Percentiles rank a stretch among this genome's conserved stretches.
Evolutionary conservation across 2,329 filamentous ascomycete species (phyloP).

Genomic region (Tolypocladium endophyticum): DNA sequence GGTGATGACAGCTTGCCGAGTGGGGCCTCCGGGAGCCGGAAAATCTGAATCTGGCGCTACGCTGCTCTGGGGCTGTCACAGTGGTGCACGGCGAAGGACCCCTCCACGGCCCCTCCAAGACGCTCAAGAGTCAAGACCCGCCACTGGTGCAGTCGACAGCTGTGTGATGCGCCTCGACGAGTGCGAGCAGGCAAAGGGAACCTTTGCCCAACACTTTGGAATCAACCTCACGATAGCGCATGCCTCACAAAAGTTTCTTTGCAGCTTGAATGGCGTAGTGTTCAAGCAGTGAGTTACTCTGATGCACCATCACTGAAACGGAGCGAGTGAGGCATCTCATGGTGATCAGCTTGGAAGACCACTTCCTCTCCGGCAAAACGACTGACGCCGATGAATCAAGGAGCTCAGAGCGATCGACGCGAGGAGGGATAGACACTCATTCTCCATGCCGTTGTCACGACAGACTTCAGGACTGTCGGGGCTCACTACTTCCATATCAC

Average conservation of each 20-base stretch:
- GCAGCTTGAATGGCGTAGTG: slow-evolving; percentile 59
- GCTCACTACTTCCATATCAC: slow-evolving; percentile 54
- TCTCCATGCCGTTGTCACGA: slow-evolving; percentile 5
- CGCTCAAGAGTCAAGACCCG: no score
- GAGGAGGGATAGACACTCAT: slow-evolving; percentile 19
- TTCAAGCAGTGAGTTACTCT: slow-evolving; percentile 4
- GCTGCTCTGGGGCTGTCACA: neutral
- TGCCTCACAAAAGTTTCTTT: slow-evolving; percentile 67
- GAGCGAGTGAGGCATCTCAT: no score
- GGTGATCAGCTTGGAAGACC: slow-evolving; percentile 22
- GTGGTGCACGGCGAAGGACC: neutral
- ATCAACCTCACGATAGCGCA: slow-evolving; percentile 89
- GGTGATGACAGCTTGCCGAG: neutral
- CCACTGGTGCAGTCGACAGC: slow-evolving; percentile 73
- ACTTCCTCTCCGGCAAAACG: no score
- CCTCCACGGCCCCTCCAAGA: neutral
- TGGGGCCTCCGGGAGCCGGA: neutral
- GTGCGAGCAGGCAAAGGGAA: slow-evolving; percentile 70
- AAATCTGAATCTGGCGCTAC: neutral
- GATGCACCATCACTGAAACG: neutral
- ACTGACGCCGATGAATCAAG: neutral
- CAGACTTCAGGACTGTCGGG: slow-evolving; percentile 50
- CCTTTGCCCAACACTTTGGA: slow-evolving; percentile 65
- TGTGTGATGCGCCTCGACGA: slow-evolving; percentile 74
- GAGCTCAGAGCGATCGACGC: slow-evolving; percentile 13